Evolutionary conservation across 352 stramenopile species (phyloP).

Genomic region (Globisporangium orthogonon): DNA sequence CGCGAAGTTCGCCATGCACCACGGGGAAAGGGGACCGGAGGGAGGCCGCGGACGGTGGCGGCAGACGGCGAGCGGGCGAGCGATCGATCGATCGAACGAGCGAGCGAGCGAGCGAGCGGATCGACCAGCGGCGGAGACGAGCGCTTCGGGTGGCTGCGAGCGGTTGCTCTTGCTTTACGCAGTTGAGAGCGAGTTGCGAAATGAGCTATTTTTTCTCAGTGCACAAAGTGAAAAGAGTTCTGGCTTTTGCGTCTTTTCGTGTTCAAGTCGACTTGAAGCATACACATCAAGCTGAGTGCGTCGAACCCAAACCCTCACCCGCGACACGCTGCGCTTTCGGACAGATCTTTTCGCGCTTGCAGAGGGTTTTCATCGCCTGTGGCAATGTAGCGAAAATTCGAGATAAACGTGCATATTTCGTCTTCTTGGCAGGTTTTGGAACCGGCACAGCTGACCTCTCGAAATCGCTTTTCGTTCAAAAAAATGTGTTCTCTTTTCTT

Average conservation of each 20-base stretch:
- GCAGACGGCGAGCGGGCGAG: too few species aligned
- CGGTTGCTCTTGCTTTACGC: background rate
- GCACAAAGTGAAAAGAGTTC: too few species aligned
- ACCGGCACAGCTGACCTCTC: background rate
- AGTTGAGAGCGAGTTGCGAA: background rate
- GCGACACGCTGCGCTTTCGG: background rate
- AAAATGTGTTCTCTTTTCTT: background rate
- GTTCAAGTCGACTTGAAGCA: background rate
- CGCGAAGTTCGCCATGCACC: conserved; percentile 18
- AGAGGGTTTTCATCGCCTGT: background rate
- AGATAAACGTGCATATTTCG: background rate
- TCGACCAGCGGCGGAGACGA: background rate
- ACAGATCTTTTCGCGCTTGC: background rate
- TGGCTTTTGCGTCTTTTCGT: too few species aligned
- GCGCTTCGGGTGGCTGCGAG: background rate
- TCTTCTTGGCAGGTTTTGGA: background rate
- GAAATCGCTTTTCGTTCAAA: background rate
- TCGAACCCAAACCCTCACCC: background rate
- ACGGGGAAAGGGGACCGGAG: background rate
- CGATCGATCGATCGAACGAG: background rate
- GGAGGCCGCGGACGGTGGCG: background rate
- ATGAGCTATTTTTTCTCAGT: background rate
- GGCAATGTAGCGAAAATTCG: background rate
- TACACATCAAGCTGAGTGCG: background rate
- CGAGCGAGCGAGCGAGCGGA: background rate